Evolutionary conservation across 768 basidiomycete species (phyloP).

Genomic region (Russula dissimulans): DNA sequence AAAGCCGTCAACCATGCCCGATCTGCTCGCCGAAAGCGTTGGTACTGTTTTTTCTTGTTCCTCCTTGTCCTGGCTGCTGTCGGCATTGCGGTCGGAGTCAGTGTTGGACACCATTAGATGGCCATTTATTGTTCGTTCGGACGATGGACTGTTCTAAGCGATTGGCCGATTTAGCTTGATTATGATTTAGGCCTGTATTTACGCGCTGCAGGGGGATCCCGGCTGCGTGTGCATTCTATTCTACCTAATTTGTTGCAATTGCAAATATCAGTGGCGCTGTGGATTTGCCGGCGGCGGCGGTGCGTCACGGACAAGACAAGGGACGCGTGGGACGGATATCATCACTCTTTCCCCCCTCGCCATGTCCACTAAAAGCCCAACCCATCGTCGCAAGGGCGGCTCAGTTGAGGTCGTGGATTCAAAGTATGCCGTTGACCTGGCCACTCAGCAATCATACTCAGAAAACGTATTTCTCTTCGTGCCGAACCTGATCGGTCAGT

Average conservation of each 20-base stretch:
- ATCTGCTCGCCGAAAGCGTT: slow-evolving; percentile 68
- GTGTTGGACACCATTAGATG: slow-evolving; percentile 19
- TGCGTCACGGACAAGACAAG: background rate
- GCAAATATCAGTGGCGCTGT: background rate
- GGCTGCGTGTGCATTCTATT: slow-evolving; percentile 4
- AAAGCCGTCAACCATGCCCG: slow-evolving; percentile 61
- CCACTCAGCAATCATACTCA: slow-evolving; percentile 74
- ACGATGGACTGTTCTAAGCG: background rate
- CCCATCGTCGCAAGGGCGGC: slow-evolving; percentile 33
- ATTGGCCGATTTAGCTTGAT: background rate
- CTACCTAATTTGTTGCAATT: slow-evolving; percentile 3
- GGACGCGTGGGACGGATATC: no score
- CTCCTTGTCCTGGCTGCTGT: slow-evolving; percentile 48
- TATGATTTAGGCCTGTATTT: slow-evolving; percentile 10
- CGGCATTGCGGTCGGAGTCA: slow-evolving; percentile 49
- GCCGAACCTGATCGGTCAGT: slow-evolving; percentile 89
- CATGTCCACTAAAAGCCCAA: slow-evolving; percentile 18
- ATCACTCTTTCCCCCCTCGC: background rate
- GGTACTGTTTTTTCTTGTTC: slow-evolving; percentile 72
- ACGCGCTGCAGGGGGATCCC: background rate
- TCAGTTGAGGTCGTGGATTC: slow-evolving; percentile 72
- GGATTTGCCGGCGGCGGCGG: background rate
- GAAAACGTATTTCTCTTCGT: slow-evolving; percentile 98
- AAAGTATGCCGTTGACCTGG: slow-evolving; percentile 78
- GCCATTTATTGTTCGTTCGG: background rate